Evolutionary conservation across 805 yeast species (phyloP).

Genomic region (Lipomyces orientalis): DNA sequence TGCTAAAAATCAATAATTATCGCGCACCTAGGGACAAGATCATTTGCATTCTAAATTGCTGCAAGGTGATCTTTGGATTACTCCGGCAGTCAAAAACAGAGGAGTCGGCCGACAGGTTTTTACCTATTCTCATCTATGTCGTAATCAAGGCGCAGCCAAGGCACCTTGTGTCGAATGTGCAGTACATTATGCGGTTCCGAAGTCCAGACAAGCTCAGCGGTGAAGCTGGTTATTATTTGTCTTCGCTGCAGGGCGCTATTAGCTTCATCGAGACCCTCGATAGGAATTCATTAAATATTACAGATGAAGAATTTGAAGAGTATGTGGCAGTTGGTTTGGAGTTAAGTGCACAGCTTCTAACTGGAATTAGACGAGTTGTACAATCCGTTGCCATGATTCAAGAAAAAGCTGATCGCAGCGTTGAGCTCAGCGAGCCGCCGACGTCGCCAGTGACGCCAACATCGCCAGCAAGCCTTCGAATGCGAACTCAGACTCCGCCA

Average conservation of each 20-base stretch:
- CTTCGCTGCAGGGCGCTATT: conserved; percentile 89
- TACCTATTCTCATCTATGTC: conserved; percentile 85
- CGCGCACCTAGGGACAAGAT: conserved; percentile 95
- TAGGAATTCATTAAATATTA: conserved; percentile 62
- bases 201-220: conserved; percentile 77
- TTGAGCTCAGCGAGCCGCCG: conserved; percentile 35
- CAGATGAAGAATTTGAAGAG: conserved; percentile 62
- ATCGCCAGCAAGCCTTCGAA: conserved; percentile 23
- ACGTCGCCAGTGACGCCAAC: conserved; percentile 38
- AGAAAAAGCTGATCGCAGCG: conserved; percentile 47
- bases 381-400: conserved; percentile 52
- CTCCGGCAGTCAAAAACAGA: conserved; percentile 69
- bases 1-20: conserved; percentile 77
- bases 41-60: conserved; percentile 86
- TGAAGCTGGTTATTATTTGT: conserved; percentile 88
- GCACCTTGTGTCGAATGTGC: conserved; percentile 74
- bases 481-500: conserved; percentile 24
- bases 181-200: conserved; percentile 84
- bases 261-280: conserved; percentile 72
- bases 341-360: background rate
- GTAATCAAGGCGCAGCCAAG: conserved; percentile 70
- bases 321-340: conserved; percentile 10
- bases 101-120: conserved; percentile 91
- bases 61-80: conserved; percentile 89
- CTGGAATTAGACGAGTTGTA: conserved; percentile 42